Percentiles rank a stretch among this genome's conserved stretches.
These are phyloP conservation scores for Ogataea neopini DNA, from an alignment of 805 yeast species.

Conservation along the genomic window DNA sequence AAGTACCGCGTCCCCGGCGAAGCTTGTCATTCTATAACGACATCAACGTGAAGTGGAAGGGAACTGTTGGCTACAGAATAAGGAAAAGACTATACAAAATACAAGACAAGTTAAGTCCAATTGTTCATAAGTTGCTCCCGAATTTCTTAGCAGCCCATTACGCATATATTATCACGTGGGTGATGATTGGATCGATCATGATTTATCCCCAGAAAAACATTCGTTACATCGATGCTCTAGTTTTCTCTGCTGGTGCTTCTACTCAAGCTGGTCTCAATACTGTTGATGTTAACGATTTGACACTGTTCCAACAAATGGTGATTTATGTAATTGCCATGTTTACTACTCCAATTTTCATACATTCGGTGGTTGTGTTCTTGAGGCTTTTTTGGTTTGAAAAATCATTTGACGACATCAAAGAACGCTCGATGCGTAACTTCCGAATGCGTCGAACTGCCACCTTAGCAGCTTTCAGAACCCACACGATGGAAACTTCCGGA, in stretches of 20 bases:
- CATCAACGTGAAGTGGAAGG: conserved; percentile 15
- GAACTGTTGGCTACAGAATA: conserved; percentile 32
- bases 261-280: conserved; percentile 95
- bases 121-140: conserved; percentile 44
- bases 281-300: conserved; percentile 60
- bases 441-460: conserved; percentile 82
- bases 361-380: conserved; percentile 71
- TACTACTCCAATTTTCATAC: conserved; percentile 87
- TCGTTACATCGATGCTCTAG: conserved; percentile 75
- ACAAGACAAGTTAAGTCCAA: conserved; percentile 43
- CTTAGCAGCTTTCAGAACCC: conserved; percentile 48
- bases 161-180: conserved; percentile 60
- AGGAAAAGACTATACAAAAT: conserved; percentile 40
- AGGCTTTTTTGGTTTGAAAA: conserved; percentile 89
- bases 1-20: conserved; percentile 10
- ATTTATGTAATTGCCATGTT: conserved; percentile 62
- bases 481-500: conserved; percentile 28
- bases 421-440: conserved; percentile 73
- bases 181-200: conserved; percentile 69
- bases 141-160: conserved; percentile 69
- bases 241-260: conserved; percentile 71
- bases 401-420: conserved; percentile 78
- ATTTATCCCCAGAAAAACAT: conserved; percentile 72
- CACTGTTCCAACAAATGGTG: conserved; percentile 77
- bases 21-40: conserved; percentile 13